A percentile compares a stretch with the other conserved stretches of the same genome.
phyloP scores from a whole-genome alignment of 2,329 filamentous ascomycete genomes.

The Neoarthrinium moseri region DNA sequence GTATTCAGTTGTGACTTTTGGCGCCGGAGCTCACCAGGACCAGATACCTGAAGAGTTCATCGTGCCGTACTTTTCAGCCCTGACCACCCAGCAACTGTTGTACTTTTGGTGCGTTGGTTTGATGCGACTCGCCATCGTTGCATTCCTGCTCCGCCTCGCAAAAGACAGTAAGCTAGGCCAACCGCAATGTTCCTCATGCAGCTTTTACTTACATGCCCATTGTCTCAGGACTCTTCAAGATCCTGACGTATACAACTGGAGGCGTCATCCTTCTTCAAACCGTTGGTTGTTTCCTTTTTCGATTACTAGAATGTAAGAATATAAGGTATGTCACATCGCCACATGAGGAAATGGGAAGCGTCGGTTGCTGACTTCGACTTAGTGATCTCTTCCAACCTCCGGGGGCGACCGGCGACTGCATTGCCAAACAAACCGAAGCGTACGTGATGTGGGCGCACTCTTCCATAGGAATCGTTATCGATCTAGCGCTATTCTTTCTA shows the following conservation, averaged over 20 bases:
- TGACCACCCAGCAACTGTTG: slow-evolving; percentile 20
- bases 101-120: slow-evolving; percentile 31
- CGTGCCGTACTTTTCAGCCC: slow-evolving; percentile 14
- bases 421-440: neutral
- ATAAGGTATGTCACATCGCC: neutral
- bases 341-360: neutral
- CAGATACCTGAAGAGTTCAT: slow-evolving; percentile 11
- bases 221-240: slow-evolving; percentile 8
- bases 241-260: slow-evolving; percentile 4
- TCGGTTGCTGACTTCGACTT: slow-evolving; percentile 4
- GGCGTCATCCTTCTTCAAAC: slow-evolving; percentile 15
- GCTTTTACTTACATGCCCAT: neutral
- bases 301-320: slow-evolving; percentile 14
- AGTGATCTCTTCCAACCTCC: slow-evolving; percentile 3
- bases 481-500: slow-evolving; percentile 31
- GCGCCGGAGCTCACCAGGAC: neutral
- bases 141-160: slow-evolving; percentile 32
- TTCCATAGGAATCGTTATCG: slow-evolving; percentile 21
- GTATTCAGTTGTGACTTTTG: slow-evolving; percentile 18
- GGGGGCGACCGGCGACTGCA: neutral
- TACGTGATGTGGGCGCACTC: slow-evolving; percentile 5
- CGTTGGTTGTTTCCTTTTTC: slow-evolving; percentile 13
- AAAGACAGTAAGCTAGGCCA: slow-evolving; percentile 29
- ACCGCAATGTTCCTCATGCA: neutral
- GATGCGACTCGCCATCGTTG: slow-evolving; percentile 31